Base-by-base conservation (phyloP, 106 monocot genomes). In the Acorus calamus region DNA sequence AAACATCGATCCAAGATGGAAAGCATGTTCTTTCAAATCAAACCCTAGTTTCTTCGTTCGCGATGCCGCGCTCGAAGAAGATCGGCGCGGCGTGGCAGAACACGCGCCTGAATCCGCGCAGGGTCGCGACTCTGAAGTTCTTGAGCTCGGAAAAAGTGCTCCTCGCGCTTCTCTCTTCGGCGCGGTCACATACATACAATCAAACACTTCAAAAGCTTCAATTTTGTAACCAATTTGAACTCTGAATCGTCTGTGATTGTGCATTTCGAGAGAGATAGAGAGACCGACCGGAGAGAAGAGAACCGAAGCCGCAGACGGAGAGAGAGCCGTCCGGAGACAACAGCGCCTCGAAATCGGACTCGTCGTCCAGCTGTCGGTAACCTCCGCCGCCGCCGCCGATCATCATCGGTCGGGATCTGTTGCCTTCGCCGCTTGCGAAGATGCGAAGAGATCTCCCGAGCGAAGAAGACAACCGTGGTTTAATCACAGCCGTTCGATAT, bases 51-150 rank as follows among this genome's bases (percentile, higher is more conserved):
- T 88, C 79, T 59, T 57, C 73, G 44, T 77, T 83, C 42, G 92
- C 92, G 57, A 98, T 98, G 51, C 92, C 88, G 3, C 92, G 87
- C 63, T 98, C 85, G 69, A 79, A 98, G 78, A 98, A 98, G 14
- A 98, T 84, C 5, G 98, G 98, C 4, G 98, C 92, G 0, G 75
- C 73, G 66, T 98, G 98, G 10, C 85, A 76, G n/a, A 88, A 92
- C 14, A 98, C 85, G 8, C 98, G 87, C 66, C 98, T 80, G 71
- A 98, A 98, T 8, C 92, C 92, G 3, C 71, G 71, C 54, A 98
- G 57, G 8, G 64, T 76, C 4, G 79, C 98, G 11, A 88, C 63
- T 50, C 88, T 61, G 47, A 98, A 98, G 54, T 86, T 80, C 62
- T 64, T 69, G 49, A 92, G 88, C 59, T 98, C 79, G 9, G 88